Evolutionary conservation across 1,139 yeast genomes (phyloP), one percentile per base, ranked within the genome.

Genomic region (Yamadazyma kanchanaburiensis): DNA sequence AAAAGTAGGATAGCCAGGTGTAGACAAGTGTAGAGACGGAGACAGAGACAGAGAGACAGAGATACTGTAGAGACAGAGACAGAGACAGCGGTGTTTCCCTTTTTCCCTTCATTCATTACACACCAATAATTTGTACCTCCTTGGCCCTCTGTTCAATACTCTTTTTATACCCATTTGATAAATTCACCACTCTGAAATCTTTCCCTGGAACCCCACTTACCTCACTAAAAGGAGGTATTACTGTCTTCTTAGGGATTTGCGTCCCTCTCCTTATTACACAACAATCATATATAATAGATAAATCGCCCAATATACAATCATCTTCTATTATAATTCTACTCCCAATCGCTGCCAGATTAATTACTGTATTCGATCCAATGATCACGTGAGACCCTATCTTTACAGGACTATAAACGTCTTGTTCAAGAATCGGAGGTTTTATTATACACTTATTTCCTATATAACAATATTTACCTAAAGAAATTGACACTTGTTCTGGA

Each of bases 261-360:
- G 80, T 59, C 12, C 66, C 66, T 21, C 62, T 59, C 12, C 66
- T 65, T 2, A 83, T 59, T 8, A 74, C 48, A 22, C 79, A 80
- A 42, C 85, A 77, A 43, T 81, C 88, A 40, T 77, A 74, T 19
- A 83, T 57, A n/a, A 77, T 65, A 5, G 72, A 59, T 31, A 66
- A 56, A 35, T 64, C 60, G 7, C 73, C 62, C 15, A 74, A 39
- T 0, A 35, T 28, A 35, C 74, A 69, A 22, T 58, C 40, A 1
- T 46, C 40, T 16, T 72, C 88, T 4, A 83, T 58, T 7, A 60
- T 40, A 18, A 82, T 83, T 31, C 83, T 52, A 37, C 62, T 67
- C 1, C 89, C 91, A 10, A 83, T 66, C 26, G 57, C 61, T 2
- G 72, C 74, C 53, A 70, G 66, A 13, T 61, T 53, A 1, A 80